Evolutionary conservation across 805 yeast genomes (phyloP), one percentile per base, ranked within the genome.

Genomic region (Candida maltosa): DNA sequence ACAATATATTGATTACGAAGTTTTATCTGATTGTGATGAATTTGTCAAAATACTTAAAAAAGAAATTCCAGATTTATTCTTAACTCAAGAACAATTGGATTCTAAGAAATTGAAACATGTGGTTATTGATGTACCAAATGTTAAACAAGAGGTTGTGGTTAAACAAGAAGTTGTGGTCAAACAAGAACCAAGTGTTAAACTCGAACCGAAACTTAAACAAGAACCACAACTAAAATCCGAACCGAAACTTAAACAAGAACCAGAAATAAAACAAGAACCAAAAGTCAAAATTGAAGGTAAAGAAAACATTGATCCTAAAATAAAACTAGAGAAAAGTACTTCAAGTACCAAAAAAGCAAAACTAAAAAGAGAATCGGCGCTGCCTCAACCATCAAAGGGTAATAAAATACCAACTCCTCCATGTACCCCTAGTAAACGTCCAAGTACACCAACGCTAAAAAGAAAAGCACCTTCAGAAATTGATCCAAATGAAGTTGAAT

Each of bases 21-120:
- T 91, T 4, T 59, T 76, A 34, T 62, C 79, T 34, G 96, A 87
- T 52, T 86, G 96, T 54, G 97, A 91, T 58, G 69, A 69, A 16
- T 91, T 94, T 78, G 83, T 88, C 17, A 58, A 63, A 11, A 66
- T 70, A 29, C 56, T 86, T 24, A 70, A 73, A 44, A 37, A 41
- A 4, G 71, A 76, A 27, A 58, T 78, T 5, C 88, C 93, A 2
- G 75, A 71, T 40, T 65, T 82, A 46, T 84, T 83, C 64, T 65
- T 70, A 51, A 68, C 73, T 3, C 86, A 80, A 54, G 70, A 68
- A 39, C 71, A 68, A 46, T 54, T 68, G 29, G 73, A 68, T 44
- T 55, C 66, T 19, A 63, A 63, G 59, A 65, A 62, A 44, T 52
- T 67, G 31, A 59, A 52, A 25, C 32, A 25, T 7, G 16, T 17